A percentile compares a stretch with the other conserved stretches of the same genome.
Conservation (phyloP, 345 rosid genomes). For the Laguncularia racemosa region DNA sequence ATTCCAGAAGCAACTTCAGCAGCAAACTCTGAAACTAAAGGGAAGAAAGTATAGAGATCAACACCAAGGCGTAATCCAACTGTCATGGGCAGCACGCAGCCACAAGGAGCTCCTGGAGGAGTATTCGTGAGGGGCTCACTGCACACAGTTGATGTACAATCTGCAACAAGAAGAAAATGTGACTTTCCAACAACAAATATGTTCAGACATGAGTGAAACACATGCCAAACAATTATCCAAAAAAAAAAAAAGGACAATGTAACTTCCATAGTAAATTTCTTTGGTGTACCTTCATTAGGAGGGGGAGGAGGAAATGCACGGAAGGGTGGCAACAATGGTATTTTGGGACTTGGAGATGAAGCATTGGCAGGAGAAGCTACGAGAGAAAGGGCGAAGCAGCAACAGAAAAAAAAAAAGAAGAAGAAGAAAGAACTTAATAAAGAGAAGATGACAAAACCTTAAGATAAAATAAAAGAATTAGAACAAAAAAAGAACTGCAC, state of each 20-base stretch:
- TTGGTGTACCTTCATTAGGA: conserved; percentile 70
- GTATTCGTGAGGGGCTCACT: conserved; percentile 78
- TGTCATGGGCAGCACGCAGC: conserved; percentile 92
- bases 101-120: conserved; percentile 93
- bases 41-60: conserved; percentile 88
- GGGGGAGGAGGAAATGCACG: conserved; percentile 89
- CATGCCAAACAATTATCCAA: conserved; percentile 1
- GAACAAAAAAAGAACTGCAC: background rate
- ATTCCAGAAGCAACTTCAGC: conserved; percentile 71
- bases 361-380: conserved; percentile 33
- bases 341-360: conserved; percentile 45
- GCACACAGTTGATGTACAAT: conserved; percentile 71
- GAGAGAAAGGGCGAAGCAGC: conserved; percentile 26
- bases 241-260: background rate
- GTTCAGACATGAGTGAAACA: background rate
- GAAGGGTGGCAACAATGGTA: conserved; percentile 51
- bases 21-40: conserved; percentile 87
- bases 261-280: conserved; percentile 4
- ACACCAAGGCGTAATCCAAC: conserved; percentile 72
- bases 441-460: no score
- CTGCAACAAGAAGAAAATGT: conserved; percentile 31
- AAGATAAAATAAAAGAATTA: background rate
- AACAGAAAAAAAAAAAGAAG: conserved; percentile 19
- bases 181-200: conserved; percentile 10
- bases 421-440: conserved; percentile 7